phyloP scores from a whole-genome alignment of 1,139 yeast genomes.

The Taphrina wiesneri region DNA sequence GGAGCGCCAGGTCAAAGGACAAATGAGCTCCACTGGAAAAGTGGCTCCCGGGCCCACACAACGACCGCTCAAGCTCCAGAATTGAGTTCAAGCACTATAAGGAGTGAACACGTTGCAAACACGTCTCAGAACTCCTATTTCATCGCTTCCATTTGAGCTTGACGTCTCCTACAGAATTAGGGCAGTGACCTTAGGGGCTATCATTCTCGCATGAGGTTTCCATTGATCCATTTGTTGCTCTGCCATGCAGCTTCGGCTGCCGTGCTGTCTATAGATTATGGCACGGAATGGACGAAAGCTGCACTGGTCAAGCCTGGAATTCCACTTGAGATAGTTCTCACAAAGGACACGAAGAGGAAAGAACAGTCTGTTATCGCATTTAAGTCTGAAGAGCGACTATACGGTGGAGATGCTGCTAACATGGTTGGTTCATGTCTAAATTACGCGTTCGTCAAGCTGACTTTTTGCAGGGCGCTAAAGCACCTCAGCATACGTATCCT shows the following conservation, averaged over 20 bases:
- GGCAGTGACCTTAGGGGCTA: neutral
- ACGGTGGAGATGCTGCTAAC: conserved; percentile 74
- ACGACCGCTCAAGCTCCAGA: neutral
- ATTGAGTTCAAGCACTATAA: neutral
- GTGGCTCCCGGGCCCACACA: conserved; percentile 1
- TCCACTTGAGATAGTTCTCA: conserved; percentile 80
- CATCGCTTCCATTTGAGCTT: neutral
- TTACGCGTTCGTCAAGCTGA: conserved; percentile 1
- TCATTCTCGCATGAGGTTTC: neutral
- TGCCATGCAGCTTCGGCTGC: conserved; percentile 50
- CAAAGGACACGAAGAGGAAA: conserved; percentile 89
- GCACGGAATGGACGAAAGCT: conserved; percentile 85
- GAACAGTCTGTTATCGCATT: conserved; percentile 78
- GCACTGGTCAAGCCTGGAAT: conserved; percentile 88
- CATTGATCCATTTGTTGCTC: neutral
- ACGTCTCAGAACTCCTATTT: neutral
- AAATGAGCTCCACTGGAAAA: neutral
- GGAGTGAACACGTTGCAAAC: neutral
- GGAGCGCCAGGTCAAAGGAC: neutral
- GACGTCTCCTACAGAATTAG: neutral
- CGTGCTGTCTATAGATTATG: conserved; percentile 83
- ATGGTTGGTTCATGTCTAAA: conserved; percentile 42
- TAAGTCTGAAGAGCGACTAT: conserved; percentile 63
- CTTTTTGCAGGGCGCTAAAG: conserved; percentile 52
- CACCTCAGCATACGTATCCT: conserved; percentile 69